A percentile compares a stretch with the other conserved stretches of the same genome.
phyloP scores from a whole-genome alignment of 306 rosid species.

The Elaeagnus macrophylla region DNA sequence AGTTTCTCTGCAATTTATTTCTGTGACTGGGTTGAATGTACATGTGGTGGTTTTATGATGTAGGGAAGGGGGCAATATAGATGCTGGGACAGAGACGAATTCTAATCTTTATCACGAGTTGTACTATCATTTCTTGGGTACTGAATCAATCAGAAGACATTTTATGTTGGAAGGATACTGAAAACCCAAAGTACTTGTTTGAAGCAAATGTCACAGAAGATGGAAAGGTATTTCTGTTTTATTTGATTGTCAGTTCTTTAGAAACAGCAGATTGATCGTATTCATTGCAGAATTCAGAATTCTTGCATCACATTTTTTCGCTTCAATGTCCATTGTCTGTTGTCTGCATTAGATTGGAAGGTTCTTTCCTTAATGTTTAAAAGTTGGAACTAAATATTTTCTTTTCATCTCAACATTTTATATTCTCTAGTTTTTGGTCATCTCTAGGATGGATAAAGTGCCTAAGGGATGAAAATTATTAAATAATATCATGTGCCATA shows the following conservation, averaged over 20 bases:
- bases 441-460: too few relatives aligned
- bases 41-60: conserved; percentile 18
- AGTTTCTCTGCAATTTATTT: conserved; percentile 7
- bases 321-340: too few relatives aligned
- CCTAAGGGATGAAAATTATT: too few relatives aligned
- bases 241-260: not conserved
- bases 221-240: conserved; percentile 51
- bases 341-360: too few relatives aligned
- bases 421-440: too few relatives aligned
- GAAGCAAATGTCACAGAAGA: conserved; percentile 57
- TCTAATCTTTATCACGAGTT: conserved; percentile 67
- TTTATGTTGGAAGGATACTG: conserved; percentile 77
- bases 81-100: conserved; percentile 87
- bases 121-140: conserved; percentile 77
- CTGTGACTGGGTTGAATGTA: conserved; percentile 2
- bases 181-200: conserved; percentile 67
- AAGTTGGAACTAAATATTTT: too few relatives aligned
- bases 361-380: too few relatives aligned
- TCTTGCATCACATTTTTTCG: too few relatives aligned
- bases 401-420: too few relatives aligned
- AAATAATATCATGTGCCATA: too few relatives aligned
- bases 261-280: too few relatives aligned
- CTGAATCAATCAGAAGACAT: conserved; percentile 75
- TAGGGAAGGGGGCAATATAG: conserved; percentile 56
- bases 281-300: too few relatives aligned